Base-by-base conservation (phyloP, 257 asterid species). In the Solanum piurae region DNA sequence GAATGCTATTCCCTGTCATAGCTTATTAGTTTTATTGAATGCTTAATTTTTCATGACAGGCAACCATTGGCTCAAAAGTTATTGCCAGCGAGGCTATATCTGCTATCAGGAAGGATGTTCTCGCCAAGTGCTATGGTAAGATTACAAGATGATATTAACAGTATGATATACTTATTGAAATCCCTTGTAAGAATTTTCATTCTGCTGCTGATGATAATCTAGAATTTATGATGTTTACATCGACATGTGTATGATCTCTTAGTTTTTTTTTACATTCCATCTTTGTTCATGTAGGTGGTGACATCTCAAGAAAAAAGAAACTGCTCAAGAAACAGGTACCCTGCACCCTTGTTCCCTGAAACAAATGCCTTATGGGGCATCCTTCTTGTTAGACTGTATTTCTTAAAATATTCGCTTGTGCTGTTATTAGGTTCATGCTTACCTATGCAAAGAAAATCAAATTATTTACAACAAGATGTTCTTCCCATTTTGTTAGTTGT, bases 51-150 rank as follows among this genome's bases (percentile, higher is more conserved):
- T 86, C 89, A 86, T 84, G 84, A 38, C 92, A 97, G 99, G 99
- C 99, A 68, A 94, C 98, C 93, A 92, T 95, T 86, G 99, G 99
- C 87, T 84, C 99, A 89, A 97, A 95, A 92, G 99, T 97, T 87
- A 95, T 97, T 90, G 99, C 99, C 64, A 97, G 99, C 90, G 99
- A 97, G 93, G 91, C 99, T 87, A 86, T 97, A 88, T 95, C 99
- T 52, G 99, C 99, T 75, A 95, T 95, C 93, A 93, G 99, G 92
- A 97, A 97, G 91, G 99, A 97, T 86, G 99, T 97, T 90, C 95
- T 95, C 12, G 99, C 99, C 86, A 95, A 97, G 93, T 97, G 99
- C 94, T 97, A 97, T 83, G 99, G 99, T 97, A 91, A 92, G 96
- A 84, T 89, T 49, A 82, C 69, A 82, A 49, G 69, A 82, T 16